Conservation (phyloP, 306 rosid genomes). For the Vigna mungo region DNA sequence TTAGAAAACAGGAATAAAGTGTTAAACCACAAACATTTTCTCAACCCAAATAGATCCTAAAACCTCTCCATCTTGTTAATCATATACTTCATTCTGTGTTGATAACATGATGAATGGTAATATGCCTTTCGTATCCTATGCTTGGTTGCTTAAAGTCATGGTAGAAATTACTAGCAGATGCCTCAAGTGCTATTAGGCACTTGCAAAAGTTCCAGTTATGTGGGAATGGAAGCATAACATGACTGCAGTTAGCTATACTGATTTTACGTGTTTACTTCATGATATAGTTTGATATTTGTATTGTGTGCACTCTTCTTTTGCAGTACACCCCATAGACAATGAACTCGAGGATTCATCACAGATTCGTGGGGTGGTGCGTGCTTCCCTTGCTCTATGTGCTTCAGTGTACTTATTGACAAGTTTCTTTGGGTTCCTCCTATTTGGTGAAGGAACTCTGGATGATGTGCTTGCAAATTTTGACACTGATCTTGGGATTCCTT, state of each 20-base stretch:
- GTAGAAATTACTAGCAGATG: too few relatives aligned
- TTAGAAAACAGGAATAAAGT: too few relatives aligned
- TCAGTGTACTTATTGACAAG: slow-evolving; percentile 83
- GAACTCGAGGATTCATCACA: slow-evolving; percentile 79
- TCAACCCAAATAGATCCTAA: too few relatives aligned
- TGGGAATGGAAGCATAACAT: slow-evolving; percentile 1
- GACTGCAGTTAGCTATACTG: slow-evolving; percentile 32
- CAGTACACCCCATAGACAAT: slow-evolving; percentile 83
- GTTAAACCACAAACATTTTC: too few relatives aligned
- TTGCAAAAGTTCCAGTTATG: too few relatives aligned
- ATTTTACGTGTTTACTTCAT: slow-evolving; percentile 7
- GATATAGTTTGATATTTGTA: slow-evolving; percentile 14
- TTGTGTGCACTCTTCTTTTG: slow-evolving; percentile 48
- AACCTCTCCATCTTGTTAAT: too few relatives aligned
- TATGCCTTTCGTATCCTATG: too few relatives aligned
- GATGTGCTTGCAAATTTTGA: slow-evolving; percentile 93
- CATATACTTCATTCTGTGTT: too few relatives aligned
- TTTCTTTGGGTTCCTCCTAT: slow-evolving; percentile 89
- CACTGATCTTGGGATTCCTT: slow-evolving; percentile 82
- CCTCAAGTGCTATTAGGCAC: too few relatives aligned
- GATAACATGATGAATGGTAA: too few relatives aligned
- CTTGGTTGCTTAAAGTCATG: too few relatives aligned
- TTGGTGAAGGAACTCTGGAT: slow-evolving; percentile 82
- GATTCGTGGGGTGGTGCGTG: slow-evolving; percentile 69
- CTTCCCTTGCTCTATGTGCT: slow-evolving; percentile 76